Base-by-base conservation (phyloP, 371 early-diverging fungal genomes). In the Sporodiniella umbellata region DNA sequence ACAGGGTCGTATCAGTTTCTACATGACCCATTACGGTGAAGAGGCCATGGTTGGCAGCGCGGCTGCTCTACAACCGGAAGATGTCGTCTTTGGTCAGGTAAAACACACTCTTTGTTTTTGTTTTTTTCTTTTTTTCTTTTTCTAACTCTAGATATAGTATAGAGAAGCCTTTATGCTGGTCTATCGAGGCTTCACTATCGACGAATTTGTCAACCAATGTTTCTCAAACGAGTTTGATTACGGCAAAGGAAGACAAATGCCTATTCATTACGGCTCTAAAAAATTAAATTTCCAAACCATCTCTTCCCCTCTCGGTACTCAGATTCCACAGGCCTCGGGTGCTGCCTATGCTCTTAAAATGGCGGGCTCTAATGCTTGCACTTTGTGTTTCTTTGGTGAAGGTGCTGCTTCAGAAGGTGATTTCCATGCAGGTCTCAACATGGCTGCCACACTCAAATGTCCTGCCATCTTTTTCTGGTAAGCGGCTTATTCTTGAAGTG, bases 171-270 rank as follows among this genome's bases (percentile, higher is more conserved):
- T 93, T 18, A 93, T 93, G 24, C 71, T 98, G 15, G 61, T 98
- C 51, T 89, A 95, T 72, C 87, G 97, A 47, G 98, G 97, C 25
- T 95, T 95, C 62, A 87, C 95, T 3, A 48, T 98, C 19, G 88
- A 94, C 56, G 85, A 95, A 58, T 87, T 94, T 64, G 92, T 97
- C 84, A 92, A 94, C 71, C 98, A 98, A 71, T 95, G 95, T 64
- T 96, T 93, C 69, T 85, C 90, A 10, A 98, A 96, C 64, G 87
- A 81, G 4, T 50, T 69, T 33, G 98, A 96, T 69, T 64, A 76
- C 46, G 96, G 96, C 52, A 97, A 96, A 74, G 98, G 98, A 21
- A 85, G 98, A 17, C 97, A 98, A 67, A 98, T 98, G 98, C 98
- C 98, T 19, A 85, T 98, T 23, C 98, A 98, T 66, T 98, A 96